Conservation (phyloP, 2,329 filamentous ascomycete species). For the Alternaria infectoria region DNA sequence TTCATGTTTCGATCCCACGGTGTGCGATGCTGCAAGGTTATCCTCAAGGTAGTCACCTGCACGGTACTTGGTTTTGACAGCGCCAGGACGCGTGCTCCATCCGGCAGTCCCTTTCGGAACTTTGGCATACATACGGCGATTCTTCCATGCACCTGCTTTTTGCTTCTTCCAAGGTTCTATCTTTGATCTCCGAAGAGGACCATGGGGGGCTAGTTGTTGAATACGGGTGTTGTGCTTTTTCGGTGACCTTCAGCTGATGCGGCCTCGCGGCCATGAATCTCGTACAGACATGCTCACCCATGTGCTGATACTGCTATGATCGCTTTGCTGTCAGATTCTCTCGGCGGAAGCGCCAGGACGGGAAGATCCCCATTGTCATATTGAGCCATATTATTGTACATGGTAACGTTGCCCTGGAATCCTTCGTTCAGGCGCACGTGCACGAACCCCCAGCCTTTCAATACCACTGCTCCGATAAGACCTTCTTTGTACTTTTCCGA, state of each 20-base stretch:
- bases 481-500: not conserved
- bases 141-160: not conserved
- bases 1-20: not conserved
- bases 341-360: constrained; percentile 13
- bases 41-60: not conserved
- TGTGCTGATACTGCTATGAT: not conserved
- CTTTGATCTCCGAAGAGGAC: not conserved
- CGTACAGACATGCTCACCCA: not conserved
- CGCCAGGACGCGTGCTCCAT: not conserved
- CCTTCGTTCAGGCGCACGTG: not conserved
- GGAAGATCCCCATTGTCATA: not conserved
- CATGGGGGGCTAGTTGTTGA: constrained; percentile 1
- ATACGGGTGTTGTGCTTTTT: not conserved
- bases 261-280: not conserved
- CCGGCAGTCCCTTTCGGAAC: not conserved
- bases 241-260: not conserved
- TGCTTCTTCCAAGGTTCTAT: not conserved
- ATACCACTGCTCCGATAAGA: not conserved
- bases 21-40: not conserved
- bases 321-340: not conserved
- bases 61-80: constrained; percentile 1
- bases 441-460: not conserved
- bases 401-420: not conserved
- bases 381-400: constrained; percentile 1
- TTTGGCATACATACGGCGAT: not conserved